Base-by-base conservation (phyloP, 2,329 filamentous ascomycete genomes). In the Nemania sp. region DNA sequence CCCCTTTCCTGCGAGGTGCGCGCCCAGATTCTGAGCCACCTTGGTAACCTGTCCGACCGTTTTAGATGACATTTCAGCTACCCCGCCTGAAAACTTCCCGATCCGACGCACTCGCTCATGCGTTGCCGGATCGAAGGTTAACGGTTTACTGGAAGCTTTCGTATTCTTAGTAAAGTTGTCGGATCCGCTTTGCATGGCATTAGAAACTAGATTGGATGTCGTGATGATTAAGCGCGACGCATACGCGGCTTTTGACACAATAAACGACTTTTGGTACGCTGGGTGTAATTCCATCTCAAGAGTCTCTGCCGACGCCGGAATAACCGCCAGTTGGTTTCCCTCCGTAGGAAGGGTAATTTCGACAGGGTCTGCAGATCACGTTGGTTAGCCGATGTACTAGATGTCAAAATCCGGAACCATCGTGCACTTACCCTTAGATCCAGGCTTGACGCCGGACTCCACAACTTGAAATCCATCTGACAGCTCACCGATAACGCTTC, bases 201-300 rank as follows among this genome's bases (percentile, higher is more conserved):
- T 94, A 73, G 93, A 90, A 54, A 98, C 84, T 73, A 92, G 90
- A 70, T 90, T 88, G 26, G 93, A 95, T 7, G 92, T 92, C 0
- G 95, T 97, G 47, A 99, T 93, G 72, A 99, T 93, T 20, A 99
- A 86, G 5, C 94, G 92, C 2, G 96, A 98, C 1, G 95, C 96
- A 22, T 91, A 92, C 5, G 92, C 92, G 1, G 96, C 95, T 73
- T 93, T 93, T 68, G 93, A 92, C 15, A 99, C 95, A 22, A 99
- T 84, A 20, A 90, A 89, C 0, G 93, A 97, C 77, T 93, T 92
- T 76, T 92, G 90, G 82, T 98, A 99, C n/a, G 93, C 92, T 0
- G 96, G 96, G 76, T 98, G 94, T 75, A 92, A 86, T 49, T 93
- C 87, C 82, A 92, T 88, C 64, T 90, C 89, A 51, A 96, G 85